Percentiles rank a stretch among this genome's conserved stretches.
Conservation (phyloP, 1,284 basidiomycete genomes). For the Cryptococcus deneoformans region DNA sequence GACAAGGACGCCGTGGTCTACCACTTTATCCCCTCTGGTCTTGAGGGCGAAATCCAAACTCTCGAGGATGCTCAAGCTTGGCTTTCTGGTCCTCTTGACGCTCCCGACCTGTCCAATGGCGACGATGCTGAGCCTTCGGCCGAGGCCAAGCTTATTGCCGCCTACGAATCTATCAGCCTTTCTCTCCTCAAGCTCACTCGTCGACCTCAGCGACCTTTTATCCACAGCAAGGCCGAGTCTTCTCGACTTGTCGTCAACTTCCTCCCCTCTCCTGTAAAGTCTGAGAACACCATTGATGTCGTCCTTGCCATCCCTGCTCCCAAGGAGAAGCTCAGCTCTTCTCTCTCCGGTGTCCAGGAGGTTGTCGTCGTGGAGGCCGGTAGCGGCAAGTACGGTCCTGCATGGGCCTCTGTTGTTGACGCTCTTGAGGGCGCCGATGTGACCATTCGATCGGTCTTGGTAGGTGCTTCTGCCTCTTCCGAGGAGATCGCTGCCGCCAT, state of each 20-base stretch:
- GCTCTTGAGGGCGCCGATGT: conserved; percentile 38
- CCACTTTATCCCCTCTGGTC: conserved; percentile 62
- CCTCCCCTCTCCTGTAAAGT: conserved; percentile 55
- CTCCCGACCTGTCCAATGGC: conserved; percentile 14
- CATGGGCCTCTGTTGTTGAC: conserved; percentile 43
- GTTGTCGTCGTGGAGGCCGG: conserved; percentile 83
- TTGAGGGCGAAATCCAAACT: conserved; percentile 51
- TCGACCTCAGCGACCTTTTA: conserved; percentile 59
- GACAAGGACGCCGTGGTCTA: conserved; percentile 64
- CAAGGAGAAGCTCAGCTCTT: conserved; percentile 60
- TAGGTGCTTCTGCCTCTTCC: conserved; percentile 38
- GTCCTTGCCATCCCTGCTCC: conserved; percentile 66
- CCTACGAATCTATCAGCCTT: conserved; percentile 63
- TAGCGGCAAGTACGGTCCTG: conserved; percentile 81
- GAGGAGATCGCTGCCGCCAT: conserved; percentile 44
- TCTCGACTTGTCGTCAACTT: conserved; percentile 69
- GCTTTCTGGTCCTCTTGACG: conserved; percentile 40
- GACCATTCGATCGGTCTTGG: conserved; percentile 43
- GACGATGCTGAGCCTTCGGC: conserved; percentile 11
- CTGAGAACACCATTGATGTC: conserved; percentile 65
- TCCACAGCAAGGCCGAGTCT: conserved; percentile 51
- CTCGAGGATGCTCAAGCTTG: conserved; percentile 61
- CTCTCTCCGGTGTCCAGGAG: conserved; percentile 62
- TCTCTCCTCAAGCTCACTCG: conserved; percentile 62
- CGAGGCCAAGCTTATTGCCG: conserved; percentile 51